phyloP scores from a whole-genome alignment of 2,329 filamentous ascomycete species.

The Aspergillus nomiae region DNA sequence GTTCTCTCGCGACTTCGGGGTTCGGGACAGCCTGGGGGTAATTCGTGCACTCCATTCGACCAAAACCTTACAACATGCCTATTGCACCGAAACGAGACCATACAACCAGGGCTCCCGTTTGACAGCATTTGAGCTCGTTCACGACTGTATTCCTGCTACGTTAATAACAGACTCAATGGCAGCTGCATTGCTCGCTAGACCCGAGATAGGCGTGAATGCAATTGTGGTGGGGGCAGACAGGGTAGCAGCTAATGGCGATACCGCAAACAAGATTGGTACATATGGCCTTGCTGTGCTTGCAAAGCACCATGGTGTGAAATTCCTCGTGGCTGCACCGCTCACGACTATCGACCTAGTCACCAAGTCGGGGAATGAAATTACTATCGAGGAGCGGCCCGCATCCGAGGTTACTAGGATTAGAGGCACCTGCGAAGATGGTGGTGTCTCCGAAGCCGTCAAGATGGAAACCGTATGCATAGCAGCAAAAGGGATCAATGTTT shows the following conservation, averaged over 20 bases:
- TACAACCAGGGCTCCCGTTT: conserved; percentile 97
- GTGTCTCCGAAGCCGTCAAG: conserved; percentile 45
- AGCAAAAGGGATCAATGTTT: conserved; percentile 74
- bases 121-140: conserved; percentile 95
- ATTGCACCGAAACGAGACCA: conserved; percentile 93
- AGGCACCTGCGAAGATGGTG: conserved; percentile 69
- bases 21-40: conserved; percentile 96
- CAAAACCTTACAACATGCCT: conserved; percentile 74
- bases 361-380: conserved; percentile 73
- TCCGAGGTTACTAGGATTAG: conserved; percentile 84
- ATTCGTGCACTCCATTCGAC: conserved; percentile 77
- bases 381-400: conserved; percentile 82
- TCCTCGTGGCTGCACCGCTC: conserved; percentile 90
- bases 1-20: conserved; percentile 92
- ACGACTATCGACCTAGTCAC: conserved; percentile 91
- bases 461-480: conserved; percentile 76
- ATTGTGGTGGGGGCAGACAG: conserved; percentile 94
- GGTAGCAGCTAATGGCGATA: conserved; percentile 94
- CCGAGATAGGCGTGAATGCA: conserved; percentile 70
- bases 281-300: conserved; percentile 92
- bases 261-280: conserved; percentile 97
- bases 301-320: conserved; percentile 83
- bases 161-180: conserved; percentile 98
- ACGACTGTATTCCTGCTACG: conserved; percentile 87
- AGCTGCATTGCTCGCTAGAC: conserved; percentile 70